phyloP scores from a whole-genome alignment of 305 asterid genomes.

The Fraxinus nigra region DNA sequence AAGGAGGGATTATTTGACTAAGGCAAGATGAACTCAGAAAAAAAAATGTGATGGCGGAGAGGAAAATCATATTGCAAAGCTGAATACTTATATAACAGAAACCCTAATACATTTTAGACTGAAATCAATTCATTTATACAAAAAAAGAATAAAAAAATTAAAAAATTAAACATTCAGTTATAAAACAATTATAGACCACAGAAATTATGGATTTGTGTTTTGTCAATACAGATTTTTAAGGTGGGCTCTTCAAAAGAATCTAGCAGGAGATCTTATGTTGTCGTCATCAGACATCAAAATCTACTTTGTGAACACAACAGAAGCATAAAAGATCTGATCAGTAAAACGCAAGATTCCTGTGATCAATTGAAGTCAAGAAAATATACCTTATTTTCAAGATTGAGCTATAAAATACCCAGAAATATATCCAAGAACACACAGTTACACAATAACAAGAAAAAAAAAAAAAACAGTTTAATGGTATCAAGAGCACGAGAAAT shows the following conservation, averaged over 20 bases:
- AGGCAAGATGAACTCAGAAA: not conserved
- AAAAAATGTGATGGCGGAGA: not conserved
- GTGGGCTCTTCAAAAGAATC: not conserved
- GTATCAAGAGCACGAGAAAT: not conserved
- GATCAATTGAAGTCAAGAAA: not conserved
- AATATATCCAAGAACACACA: not conserved
- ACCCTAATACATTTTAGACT: conserved; percentile 23
- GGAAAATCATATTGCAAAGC: not conserved
- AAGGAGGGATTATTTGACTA: not conserved
- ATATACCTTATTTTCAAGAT: not conserved
- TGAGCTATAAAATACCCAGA: not conserved
- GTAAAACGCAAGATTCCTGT: not conserved
- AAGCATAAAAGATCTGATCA: not conserved
- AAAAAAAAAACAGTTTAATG: not conserved
- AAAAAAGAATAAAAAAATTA: no score
- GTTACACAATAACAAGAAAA: not conserved
- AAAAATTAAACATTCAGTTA: not conserved
- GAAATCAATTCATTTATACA: not conserved
- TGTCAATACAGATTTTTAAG: not conserved
- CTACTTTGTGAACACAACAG: not conserved
- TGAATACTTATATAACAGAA: conserved; percentile 1
- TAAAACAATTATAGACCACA: not conserved
- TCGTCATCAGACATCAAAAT: not conserved
- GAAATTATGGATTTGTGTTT: not conserved
- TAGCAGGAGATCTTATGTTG: not conserved